Evolutionary conservation across 2,329 filamentous ascomycete genomes (phyloP).

Genomic region (Ophiocordyceps unilateralis): DNA sequence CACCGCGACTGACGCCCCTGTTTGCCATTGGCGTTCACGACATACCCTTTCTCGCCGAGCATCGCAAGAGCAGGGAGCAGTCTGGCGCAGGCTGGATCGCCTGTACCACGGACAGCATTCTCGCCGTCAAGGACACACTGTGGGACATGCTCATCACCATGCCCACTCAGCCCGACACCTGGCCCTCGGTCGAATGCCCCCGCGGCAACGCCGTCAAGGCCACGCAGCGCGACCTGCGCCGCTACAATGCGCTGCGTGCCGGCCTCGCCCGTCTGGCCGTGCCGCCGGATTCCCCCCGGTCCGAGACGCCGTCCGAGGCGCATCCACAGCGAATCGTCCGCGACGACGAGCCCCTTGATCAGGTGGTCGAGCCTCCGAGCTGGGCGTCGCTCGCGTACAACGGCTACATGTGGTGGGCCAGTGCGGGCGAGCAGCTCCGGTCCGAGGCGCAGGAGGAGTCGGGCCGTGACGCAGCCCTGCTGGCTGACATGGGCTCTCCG

Average conservation of each 20-base stretch:
- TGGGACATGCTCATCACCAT: slow-evolving; percentile 84
- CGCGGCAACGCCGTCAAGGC: slow-evolving; percentile 55
- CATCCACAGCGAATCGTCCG: slow-evolving; percentile 11
- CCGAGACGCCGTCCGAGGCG: slow-evolving; percentile 9
- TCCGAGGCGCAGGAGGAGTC: slow-evolving; percentile 42
- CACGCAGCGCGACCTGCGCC: slow-evolving; percentile 75
- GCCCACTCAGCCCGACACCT: slow-evolving; percentile 47
- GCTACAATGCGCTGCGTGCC: slow-evolving; percentile 52
- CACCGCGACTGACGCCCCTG: slow-evolving; percentile 58
- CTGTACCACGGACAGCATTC: slow-evolving; percentile 87
- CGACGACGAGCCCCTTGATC: slow-evolving; percentile 28
- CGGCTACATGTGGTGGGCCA: slow-evolving; percentile 83
- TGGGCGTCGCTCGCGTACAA: slow-evolving; percentile 65
- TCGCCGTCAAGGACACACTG: slow-evolving; percentile 68
- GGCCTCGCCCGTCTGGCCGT: slow-evolving; percentile 36
- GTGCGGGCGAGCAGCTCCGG: slow-evolving; percentile 54
- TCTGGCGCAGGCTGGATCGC: slow-evolving; percentile 64
- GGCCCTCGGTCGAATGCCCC: slow-evolving; percentile 58
- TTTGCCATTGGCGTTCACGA: slow-evolving; percentile 91
- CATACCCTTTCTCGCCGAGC: slow-evolving; percentile 57
- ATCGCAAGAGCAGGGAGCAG: slow-evolving; percentile 30
- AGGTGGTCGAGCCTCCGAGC: slow-evolving; percentile 42
- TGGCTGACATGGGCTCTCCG: slow-evolving; percentile 27
- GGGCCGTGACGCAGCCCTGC: slow-evolving; percentile 34
- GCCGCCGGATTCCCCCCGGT: slow-evolving; percentile 10